These are phyloP conservation scores for Spergularia azorica DNA, from an alignment of 179 eudicot species.

Conservation along the genomic window DNA sequence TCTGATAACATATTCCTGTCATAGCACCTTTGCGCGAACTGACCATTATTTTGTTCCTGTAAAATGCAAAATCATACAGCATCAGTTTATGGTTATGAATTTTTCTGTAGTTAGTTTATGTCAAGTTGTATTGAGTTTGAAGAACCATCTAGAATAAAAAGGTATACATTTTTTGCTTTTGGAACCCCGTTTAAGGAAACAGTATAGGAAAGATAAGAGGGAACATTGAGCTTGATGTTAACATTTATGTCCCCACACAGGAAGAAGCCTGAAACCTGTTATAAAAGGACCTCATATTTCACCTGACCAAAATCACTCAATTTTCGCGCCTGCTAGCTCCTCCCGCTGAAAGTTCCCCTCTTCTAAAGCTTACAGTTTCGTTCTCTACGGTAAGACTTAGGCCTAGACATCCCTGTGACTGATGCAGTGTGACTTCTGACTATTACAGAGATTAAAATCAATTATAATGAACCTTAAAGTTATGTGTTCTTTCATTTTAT, in stretches of 20 bases:
- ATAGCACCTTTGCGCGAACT: constrained; percentile 40
- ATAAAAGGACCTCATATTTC: constrained; percentile 36
- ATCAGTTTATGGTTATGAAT: not conserved
- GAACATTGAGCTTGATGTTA: constrained; percentile 30
- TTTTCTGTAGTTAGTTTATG: not conserved
- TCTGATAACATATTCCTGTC: constrained; percentile 42
- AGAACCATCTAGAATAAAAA: not conserved
- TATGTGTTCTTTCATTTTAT: no score
- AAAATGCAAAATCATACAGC: constrained; percentile 9
- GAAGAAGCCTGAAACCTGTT: constrained; percentile 23
- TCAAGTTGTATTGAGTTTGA: not conserved
- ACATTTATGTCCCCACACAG: constrained; percentile 37
- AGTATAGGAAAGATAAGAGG: constrained; percentile 8
- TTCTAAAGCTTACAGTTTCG: constrained; percentile 6
- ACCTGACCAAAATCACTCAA: constrained; percentile 7
- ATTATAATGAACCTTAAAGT: not conserved
- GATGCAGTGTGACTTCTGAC: no score
- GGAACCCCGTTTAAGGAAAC: constrained; percentile 43
- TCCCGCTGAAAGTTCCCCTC: constrained; percentile 3
- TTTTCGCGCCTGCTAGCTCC: constrained; percentile 5
- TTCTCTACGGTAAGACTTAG: not conserved
- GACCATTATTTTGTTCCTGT: not conserved
- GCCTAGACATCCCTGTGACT: constrained; percentile 3
- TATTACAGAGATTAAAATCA: no score
- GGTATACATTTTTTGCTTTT: constrained; percentile 11